These are phyloP conservation scores for Solanum pimpinellifolium DNA, from an alignment of 257 asterid species.

Conservation along the genomic window DNA sequence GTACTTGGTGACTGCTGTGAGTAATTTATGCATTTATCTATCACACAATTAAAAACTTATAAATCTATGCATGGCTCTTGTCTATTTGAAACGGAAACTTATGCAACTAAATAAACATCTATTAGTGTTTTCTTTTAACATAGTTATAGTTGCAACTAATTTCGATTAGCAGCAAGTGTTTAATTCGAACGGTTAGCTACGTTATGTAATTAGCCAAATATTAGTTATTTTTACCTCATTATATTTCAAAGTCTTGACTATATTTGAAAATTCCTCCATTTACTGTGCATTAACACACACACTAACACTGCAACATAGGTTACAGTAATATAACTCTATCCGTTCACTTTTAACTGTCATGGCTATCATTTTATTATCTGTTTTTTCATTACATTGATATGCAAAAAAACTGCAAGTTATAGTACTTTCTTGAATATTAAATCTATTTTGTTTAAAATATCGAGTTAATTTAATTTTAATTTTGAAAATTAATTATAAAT, in stretches of 20 bases:
- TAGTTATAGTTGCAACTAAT: neutral
- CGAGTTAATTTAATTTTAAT: too few species aligned
- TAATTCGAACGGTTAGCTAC: neutral
- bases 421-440: too few species aligned
- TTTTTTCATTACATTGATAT: too few species aligned
- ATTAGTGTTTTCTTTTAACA: neutral
- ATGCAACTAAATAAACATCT: neutral
- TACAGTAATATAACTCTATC: too few species aligned
- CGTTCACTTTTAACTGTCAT: too few species aligned
- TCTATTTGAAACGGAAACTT: neutral
- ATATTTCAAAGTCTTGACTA: neutral
- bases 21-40: neutral
- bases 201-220: neutral
- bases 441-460: too few species aligned
- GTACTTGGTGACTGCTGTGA: neutral
- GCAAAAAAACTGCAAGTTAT: too few species aligned
- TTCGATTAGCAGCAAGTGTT: neutral
- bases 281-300: neutral
- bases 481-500: too few species aligned
- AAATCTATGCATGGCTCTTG: neutral
- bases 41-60: neutral
- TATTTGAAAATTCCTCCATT: neutral
- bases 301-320: neutral
- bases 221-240: neutral
- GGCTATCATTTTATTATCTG: too few species aligned